A percentile compares a stretch with the other conserved stretches of the same genome.
phyloP scores from a whole-genome alignment of 768 basidiomycete species.

The Saitozyma sp. region DNA sequence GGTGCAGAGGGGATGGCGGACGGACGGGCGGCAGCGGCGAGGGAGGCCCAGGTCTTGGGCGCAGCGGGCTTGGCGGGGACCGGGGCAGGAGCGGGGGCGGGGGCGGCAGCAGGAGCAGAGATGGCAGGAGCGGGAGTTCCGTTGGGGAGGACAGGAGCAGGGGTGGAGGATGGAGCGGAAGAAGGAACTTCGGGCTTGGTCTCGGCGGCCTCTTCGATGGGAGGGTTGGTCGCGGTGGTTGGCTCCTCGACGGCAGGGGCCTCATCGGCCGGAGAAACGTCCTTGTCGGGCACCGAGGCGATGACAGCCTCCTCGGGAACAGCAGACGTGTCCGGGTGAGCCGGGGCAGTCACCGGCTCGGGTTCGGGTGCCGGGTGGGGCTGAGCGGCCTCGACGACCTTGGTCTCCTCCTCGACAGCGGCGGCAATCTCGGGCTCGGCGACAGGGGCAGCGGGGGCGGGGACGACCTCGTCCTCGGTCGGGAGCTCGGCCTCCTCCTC shows the following conservation, averaged over 20 bases:
- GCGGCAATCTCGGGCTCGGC: constrained; percentile 11
- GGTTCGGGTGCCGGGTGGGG: constrained; percentile 22
- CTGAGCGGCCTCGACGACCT: constrained; percentile 13
- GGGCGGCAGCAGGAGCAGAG: constrained; percentile 47
- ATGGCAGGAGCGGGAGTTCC: constrained; percentile 14
- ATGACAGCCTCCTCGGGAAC: constrained; percentile 38
- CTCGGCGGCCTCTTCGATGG: constrained; percentile 18
- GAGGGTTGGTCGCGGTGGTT: constrained; percentile 24
- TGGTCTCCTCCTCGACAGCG: constrained; percentile 5
- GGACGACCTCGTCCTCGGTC: constrained; percentile 16
- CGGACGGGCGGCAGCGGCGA: constrained; percentile 34
- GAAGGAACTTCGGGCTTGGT: not conserved
- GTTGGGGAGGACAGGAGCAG: constrained; percentile 18
- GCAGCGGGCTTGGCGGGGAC: constrained; percentile 29
- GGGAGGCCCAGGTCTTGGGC: constrained; percentile 26
- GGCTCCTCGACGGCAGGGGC: constrained; percentile 47
- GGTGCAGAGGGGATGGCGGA: constrained; percentile 54
- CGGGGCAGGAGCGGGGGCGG: constrained; percentile 21
- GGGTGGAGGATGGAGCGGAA: not conserved
- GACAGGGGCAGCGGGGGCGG: constrained; percentile 13
- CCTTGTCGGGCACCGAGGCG: constrained; percentile 40
- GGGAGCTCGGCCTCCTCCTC: constrained; percentile 55
- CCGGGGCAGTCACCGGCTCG: constrained; percentile 52
- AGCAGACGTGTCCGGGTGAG: constrained; percentile 49
- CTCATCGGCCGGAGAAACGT: constrained; percentile 38